Base-by-base conservation (phyloP, 1,284 basidiomycete species). In the Cutaneotrichosporon sp. region DNA sequence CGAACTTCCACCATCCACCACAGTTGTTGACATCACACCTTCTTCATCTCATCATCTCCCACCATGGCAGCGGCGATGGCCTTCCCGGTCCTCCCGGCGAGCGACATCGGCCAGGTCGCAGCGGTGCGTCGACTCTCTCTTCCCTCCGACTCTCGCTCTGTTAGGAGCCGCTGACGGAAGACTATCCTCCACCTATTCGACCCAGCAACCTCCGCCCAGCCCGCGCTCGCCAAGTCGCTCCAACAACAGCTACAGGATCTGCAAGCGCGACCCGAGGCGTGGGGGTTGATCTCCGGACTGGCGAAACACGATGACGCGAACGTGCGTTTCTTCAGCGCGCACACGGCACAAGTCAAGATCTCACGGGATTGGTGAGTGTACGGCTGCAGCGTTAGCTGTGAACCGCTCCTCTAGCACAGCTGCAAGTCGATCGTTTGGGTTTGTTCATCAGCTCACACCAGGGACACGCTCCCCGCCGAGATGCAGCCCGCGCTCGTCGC, bases 301-400 rank as follows among this genome's bases (percentile, higher is more conserved):
- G 63, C 79, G 5, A 58, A 63, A 14, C 75, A 80, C 65, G 74
- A 77, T 68, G 89, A 93, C 77, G 83, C 85, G 56, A 91, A 91
- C 72, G 90, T 94, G 9, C 89, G 92, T 74, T 95, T 94, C 84
- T 94, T 92, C 75, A 91, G 91, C 5, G 92, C 92, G 5, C 91
- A 94, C 74, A 95, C 91, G 0, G 86, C 89, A 1, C 90, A 93
- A 75, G 90, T 93, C 66, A 95, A 95, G 85, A 91, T 94, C 70
- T 87, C 89, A 21, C 83, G 92, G 68, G 92, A 94, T 75, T 92
- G 91, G 91, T 92, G 73, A 70, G 87, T 77, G 58, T 8, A 14
- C 6, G 34, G 7, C 18, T 30, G 46, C 16, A 11, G 8, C 18
- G 32, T 5, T 18, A 42, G 11, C 16, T 18, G 40, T 18, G 14